Evolutionary conservation across 805 yeast species (phyloP), one percentile per base, ranked within the genome.

Genomic region (Saccharomyces kudriavzevii): DNA sequence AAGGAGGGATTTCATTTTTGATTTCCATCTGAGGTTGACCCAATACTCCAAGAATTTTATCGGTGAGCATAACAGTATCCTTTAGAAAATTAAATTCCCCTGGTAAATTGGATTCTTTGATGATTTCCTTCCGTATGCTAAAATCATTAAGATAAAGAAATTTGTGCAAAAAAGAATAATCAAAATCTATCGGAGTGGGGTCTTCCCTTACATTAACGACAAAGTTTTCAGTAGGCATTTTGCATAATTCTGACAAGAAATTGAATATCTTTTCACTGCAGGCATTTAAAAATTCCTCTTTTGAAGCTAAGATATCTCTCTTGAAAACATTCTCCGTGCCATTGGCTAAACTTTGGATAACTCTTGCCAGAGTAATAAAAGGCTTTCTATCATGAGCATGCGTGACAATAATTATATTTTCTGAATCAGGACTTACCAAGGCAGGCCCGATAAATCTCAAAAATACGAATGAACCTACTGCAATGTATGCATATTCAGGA

Each of bases 401-500:
- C 14, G 79, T 60, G 65, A 75, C 59, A 14, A 64, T 66, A 27
- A 68, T 63, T 43, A 72, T 63, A 46, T 63, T 63, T 56, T 75
- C 74, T 10, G 70, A 54, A 54, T 88, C 95, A 0, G 97, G 96
- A n/a, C 88, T 81, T n/a, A 90, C 89, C 58, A 90, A 83, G 0
- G 95, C 95, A 13, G 97, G 97, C 65, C 94, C 86, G 56, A 85
- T 76, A 56, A 85, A 82, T 53, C 95, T 72, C 58, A 91, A 74
- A 62, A 91, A 90, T 54, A 90, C 74, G 64, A 87, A 91, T 0
- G 96, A 89, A 0, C 96, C 96, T 28, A 89, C 84, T 0, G 94
- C 87, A 25, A 82, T 74, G 26, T 78, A 73, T 45, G 85, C 77
- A 45, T 84, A 84, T 40, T 79, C 82, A 0, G 85, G 86, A 59